Base-by-base conservation (phyloP, 805 yeast genomes). In the Yamadazyma nakazawae region DNA sequence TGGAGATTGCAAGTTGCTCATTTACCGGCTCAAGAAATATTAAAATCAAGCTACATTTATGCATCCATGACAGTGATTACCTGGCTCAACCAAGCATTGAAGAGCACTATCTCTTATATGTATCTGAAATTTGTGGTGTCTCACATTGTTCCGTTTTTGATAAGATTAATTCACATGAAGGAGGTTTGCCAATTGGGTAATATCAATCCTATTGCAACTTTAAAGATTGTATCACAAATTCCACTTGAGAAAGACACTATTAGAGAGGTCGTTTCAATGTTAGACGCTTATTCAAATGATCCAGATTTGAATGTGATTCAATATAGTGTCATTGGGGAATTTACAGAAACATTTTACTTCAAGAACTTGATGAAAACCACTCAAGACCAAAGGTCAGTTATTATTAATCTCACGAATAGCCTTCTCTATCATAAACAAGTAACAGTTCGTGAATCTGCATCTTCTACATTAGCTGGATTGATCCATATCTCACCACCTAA, bases 141-240 rank as follows among this genome's bases (percentile, higher is more conserved):
- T 5, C 68, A 78, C 43, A 73, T 90, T 25, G 63, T 88, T 0
- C 96, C 96, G 24, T 82, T 87, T 51, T 67, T 89, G 47, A 69
- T 88, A 57, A 70, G 76, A 14, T 66, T 89, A 40, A 79, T 82
- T 43, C 76, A 74, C 38, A 76, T 86, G 71, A 82, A 88, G 49
- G 97, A 92, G 51, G 88, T 88, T 12, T 86, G 95, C 54, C 88
- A 85, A 53, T 63, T 86, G 47, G 84, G 84, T 0, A 76, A 75
- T 28, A 63, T 86, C 10, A 73, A 74, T 34, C 86, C 92, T 0
- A 71, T 78, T 1, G 56, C 48, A 53, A 79, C 54, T 44, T 79
- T 54, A 55, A 73, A 47, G 56, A 61, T 48, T 54, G 82, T 57
- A 49, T 84, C 76, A 0, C 76, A 72, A 49, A 63, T 70, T 19